These are phyloP conservation scores for Aureococcus anophagefferens DNA, from an alignment of 108 stramenopile species.

Conservation along the genomic window DNA sequence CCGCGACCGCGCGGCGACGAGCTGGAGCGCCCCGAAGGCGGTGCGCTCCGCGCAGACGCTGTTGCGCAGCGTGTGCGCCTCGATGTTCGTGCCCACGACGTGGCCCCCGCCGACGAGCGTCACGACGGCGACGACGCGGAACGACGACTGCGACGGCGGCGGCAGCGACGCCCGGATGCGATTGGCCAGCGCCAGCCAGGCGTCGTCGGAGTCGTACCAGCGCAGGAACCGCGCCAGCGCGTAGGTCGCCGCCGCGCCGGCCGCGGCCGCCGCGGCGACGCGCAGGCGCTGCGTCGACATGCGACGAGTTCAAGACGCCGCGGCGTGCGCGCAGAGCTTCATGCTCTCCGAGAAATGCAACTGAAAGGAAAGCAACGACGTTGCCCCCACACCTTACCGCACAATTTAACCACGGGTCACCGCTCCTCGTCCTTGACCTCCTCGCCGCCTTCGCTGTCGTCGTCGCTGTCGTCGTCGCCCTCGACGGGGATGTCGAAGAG, in stretches of 20 bases:
- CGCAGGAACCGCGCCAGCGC: background rate
- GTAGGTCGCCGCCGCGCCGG: background rate
- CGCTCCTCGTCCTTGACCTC: too few relatives aligned
- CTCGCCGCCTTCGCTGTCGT: too few relatives aligned
- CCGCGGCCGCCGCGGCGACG: background rate
- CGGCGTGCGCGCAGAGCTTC: too few relatives aligned
- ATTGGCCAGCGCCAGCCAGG: constrained; percentile 40
- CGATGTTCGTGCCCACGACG: constrained; percentile 70
- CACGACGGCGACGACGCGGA: constrained; percentile 66
- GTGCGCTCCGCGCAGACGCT: constrained; percentile 65
- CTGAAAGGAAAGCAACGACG: too few relatives aligned
- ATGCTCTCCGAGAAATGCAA: too few relatives aligned
- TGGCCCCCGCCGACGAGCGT: constrained; percentile 37
- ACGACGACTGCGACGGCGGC: constrained; percentile 62
- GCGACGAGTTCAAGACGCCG: too few relatives aligned
- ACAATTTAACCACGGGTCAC: too few relatives aligned
- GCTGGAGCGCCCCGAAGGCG: constrained; percentile 29
- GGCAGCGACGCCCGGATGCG: constrained; percentile 48
- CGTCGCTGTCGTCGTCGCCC: too few relatives aligned
- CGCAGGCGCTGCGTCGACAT: too few relatives aligned
- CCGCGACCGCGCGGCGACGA: constrained; percentile 54
- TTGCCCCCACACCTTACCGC: too few relatives aligned
- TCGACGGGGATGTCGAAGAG: too few relatives aligned
- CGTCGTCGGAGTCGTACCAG: background rate
- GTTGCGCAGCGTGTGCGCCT: constrained; percentile 31